phyloP scores from a whole-genome alignment of 176 grass and related monocot genomes.

The Lolium multiflorum region DNA sequence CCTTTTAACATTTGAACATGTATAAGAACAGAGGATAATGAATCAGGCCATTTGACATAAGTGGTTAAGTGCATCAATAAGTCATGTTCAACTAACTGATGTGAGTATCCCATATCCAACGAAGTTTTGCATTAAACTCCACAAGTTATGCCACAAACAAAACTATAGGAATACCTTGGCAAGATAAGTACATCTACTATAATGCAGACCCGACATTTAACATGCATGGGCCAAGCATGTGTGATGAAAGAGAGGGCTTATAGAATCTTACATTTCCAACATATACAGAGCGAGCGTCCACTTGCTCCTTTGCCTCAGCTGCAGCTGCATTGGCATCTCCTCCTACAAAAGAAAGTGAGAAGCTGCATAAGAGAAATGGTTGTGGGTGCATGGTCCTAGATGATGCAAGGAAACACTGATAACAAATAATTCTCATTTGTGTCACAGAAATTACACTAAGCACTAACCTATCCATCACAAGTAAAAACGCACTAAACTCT shows the following conservation, averaged over 20 bases:
- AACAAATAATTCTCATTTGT: neutral
- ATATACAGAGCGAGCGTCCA: conserved; percentile 70
- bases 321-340: conserved; percentile 57
- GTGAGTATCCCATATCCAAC: neutral
- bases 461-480: neutral
- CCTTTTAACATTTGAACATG: conserved; percentile 24
- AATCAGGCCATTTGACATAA: conserved; percentile 4
- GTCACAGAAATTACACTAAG: neutral
- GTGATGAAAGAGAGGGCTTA: neutral
- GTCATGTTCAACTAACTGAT: neutral
- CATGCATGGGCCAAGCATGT: neutral
- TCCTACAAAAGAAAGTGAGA: conserved; percentile 39
- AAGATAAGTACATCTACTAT: neutral
- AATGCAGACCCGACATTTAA: neutral
- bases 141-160: neutral
- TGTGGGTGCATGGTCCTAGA: neutral
- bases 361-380: conserved; percentile 24
- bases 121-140: neutral
- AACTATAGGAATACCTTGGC: conserved; percentile 6
- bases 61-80: neutral
- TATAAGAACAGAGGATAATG: neutral
- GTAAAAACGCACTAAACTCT: neutral
- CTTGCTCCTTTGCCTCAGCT: conserved; percentile 69
- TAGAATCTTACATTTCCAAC: conserved; percentile 78
- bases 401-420: conserved; percentile 11